Evolutionary conservation across 2,329 filamentous ascomycete genomes (phyloP), one percentile per base, ranked within the genome.

Genomic region (Cryphonectria nitschkei): DNA sequence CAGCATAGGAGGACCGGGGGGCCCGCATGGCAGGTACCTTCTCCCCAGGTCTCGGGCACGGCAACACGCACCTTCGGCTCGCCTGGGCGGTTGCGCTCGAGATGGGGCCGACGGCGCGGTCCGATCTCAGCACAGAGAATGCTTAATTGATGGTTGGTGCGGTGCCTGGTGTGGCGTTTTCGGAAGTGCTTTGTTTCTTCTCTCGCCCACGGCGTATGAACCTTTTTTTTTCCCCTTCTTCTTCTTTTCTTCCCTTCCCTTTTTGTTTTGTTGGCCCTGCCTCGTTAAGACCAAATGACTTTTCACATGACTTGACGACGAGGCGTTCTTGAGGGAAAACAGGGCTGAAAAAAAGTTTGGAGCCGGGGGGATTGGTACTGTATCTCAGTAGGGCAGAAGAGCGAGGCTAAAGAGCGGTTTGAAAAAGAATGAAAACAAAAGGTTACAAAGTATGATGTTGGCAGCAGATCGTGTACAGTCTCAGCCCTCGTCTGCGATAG

Each of bases 41-140:
- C 58, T 2, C n/a, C 8, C 8, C 14, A 26, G 16, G 3, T 39
- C 22, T 39, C 58, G 3, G 19, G 11, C 34, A 9, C n/a, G 13
- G 34, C 37, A 19, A 39, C 9, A 64, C 61, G 26, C 22, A 64
- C 61, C n/a, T 29, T 29, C 39, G 39, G n/a, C 61, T 61, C 58
- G 41, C 54, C 43, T 29, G 58, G 13, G 61, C 69, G 62, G 66
- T 50, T 65, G 19, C 39, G 61, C 29, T 54, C 32, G 29, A 7
- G 41, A 37, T 37, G 37, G 66, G 69, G 39, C 67, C 52, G 66
- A 66, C 69, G 54, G 66, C 52, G 68, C 61, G 67, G 11, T 26
- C 39, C 41, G 34, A 41, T 41, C 52, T 34, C 37, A 46, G 9
- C n/a, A 52, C 8, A 39, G 9, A 34, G 43, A 56, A 37, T 6